Evolutionary conservation across 257 asterid species (phyloP).

Genomic region (Solanum virginianum): DNA sequence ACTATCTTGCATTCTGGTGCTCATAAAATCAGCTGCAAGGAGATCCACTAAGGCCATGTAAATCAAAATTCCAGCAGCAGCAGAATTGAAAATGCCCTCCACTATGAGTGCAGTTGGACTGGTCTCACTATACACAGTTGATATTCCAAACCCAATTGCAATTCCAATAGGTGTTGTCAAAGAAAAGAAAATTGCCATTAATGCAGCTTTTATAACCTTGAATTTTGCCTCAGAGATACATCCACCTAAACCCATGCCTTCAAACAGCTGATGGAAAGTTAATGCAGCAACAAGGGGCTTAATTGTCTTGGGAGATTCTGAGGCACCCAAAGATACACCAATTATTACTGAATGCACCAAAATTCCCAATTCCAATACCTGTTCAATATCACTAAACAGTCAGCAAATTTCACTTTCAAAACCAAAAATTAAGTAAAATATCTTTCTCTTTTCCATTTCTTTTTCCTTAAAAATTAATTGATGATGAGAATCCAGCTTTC

Average conservation of each 20-base stretch:
- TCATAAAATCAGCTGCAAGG: slow-evolving; percentile 11
- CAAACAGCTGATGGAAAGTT: slow-evolving; percentile 12
- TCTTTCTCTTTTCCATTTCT: neutral
- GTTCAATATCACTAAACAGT: neutral
- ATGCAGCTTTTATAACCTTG: neutral
- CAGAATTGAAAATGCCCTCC: slow-evolving; percentile 8
- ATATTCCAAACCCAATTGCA: slow-evolving; percentile 6
- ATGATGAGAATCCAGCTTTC: neutral
- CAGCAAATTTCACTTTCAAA: neutral
- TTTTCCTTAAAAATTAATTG: neutral
- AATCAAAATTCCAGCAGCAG: slow-evolving; percentile 7
- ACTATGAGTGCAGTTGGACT: slow-evolving; percentile 2
- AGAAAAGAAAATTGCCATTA: slow-evolving; percentile 6
- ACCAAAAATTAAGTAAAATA: neutral
- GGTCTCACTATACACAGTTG: neutral
- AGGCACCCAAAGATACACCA: slow-evolving; percentile 14
- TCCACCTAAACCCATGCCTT: slow-evolving; percentile 17
- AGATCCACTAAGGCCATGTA: slow-evolving; percentile 13
- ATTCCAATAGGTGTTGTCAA: slow-evolving; percentile 7
- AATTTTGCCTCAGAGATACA: slow-evolving; percentile 7
- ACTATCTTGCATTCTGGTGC: neutral
- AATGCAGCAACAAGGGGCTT: slow-evolving; percentile 6
- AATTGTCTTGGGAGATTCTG: neutral
- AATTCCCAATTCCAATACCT: slow-evolving; percentile 13
- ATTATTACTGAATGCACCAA: slow-evolving; percentile 11